Evolutionary conservation across 352 stramenopile species (phyloP).

Genomic region (Phytopythium chamaehyphon): DNA sequence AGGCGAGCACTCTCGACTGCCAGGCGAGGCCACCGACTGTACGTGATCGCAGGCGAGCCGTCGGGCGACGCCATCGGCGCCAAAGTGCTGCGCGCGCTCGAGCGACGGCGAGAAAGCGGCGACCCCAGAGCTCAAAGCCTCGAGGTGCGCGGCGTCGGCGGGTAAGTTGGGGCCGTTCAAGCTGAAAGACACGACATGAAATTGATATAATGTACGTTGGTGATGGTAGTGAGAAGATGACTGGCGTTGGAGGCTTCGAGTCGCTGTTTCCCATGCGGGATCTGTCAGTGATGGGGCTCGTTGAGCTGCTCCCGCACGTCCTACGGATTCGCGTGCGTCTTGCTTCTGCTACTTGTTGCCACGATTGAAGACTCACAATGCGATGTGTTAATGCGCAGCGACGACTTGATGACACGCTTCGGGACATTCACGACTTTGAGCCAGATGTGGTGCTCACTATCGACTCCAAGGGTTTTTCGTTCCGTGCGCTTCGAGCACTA

Average conservation of each 20-base stretch:
- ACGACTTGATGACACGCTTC: conserved; percentile 41
- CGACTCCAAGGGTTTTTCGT: conserved; percentile 77
- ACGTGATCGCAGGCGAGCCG: conserved; percentile 66
- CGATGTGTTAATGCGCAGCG: conserved; percentile 18
- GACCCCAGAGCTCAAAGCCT: conserved; percentile 14
- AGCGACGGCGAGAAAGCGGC: conserved; percentile 11
- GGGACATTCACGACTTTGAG: conserved; percentile 41
- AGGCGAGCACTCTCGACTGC: too few species aligned
- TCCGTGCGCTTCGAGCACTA: conserved; percentile 50
- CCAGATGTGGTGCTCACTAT: conserved; percentile 73
- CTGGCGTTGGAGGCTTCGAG: conserved; percentile 29
- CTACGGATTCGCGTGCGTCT: conserved; percentile 37
- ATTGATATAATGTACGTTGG: conserved; percentile 1
- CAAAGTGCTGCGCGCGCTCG: conserved; percentile 58
- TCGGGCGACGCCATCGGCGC: conserved; percentile 74
- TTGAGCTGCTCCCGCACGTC: conserved; percentile 61
- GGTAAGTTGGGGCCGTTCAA: conserved; percentile 18
- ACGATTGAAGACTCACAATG: too few species aligned
- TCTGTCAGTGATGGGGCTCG: conserved; percentile 69
- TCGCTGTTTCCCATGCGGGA: conserved; percentile 73
- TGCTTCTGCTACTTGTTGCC: too few species aligned
- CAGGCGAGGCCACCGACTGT: conserved; percentile 24
- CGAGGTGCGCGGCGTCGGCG: conserved; percentile 56
- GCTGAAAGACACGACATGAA: not conserved
- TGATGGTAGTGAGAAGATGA: conserved; percentile 44